Base-by-base conservation (phyloP, 2,329 filamentous ascomycete species). In the Myriosclerotinia scirpicola region DNA sequence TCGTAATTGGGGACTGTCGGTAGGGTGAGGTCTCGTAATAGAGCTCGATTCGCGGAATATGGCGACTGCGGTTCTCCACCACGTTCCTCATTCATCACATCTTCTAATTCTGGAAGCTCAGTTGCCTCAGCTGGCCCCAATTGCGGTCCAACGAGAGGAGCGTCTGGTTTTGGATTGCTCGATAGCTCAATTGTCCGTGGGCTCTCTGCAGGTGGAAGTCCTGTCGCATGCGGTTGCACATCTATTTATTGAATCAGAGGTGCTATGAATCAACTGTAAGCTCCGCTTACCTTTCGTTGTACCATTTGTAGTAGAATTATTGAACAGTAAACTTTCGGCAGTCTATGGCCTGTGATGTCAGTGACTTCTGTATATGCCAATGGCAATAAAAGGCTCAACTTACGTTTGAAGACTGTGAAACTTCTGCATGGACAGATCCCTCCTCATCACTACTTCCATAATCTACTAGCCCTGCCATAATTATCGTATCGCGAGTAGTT, bases 21-120 rank as follows among this genome's bases (percentile, higher is more conserved):
- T 54, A 94, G 83, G 34, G 91, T 95, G 53, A 94, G 84, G 73
- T 89, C 85, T 71, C 88, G 89, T 20, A 92, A 80, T 30, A 87
- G 79, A 38, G 86, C 81, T 70, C 90, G 87, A 68, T 82, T 84
- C 56, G 84, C 80, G 1, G 88, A 85, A 78, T 92, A 92, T 1
- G 90, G 90, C 1, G 90, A 93, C 65, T 72, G 71, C 44, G 67
- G 67, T 42, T 75, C 72, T 15, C 74, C 72, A 11, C 73, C 73
- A 17, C 77, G 73, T 8, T 75, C 75, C 42, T 75, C 71, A 4
- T 54, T 40, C 48, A 59, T 40, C 14, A 36, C 17, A 52, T 59
- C 15, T 34, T 62, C 56, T 42, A 46, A 22, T 54, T 68, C 55
- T 26, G 59, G 38, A 42, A 56, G 42, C 36, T 48, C 56, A 3